phyloP scores from a whole-genome alignment of 768 basidiomycete genomes.

The Sporobolomyces roseus region DNA sequence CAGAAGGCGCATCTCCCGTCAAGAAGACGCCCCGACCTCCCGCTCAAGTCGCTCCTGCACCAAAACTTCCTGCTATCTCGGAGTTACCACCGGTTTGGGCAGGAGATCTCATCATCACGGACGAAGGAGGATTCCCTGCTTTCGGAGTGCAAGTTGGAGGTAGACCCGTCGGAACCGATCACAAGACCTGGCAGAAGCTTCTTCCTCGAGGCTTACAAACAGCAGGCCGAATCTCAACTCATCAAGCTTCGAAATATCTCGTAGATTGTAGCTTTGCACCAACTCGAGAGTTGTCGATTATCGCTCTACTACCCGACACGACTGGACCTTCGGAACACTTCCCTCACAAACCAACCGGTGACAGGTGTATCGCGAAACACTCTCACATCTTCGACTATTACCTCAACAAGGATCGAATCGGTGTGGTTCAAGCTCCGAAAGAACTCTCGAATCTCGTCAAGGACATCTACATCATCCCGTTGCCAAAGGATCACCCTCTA shows the following conservation, averaged over 20 bases:
- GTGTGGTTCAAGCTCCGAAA: constrained; percentile 37
- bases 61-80: constrained; percentile 1
- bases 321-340: constrained; percentile 47
- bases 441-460: constrained; percentile 62
- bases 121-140: constrained; percentile 63
- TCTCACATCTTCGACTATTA: constrained; percentile 35
- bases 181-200: constrained; percentile 68
- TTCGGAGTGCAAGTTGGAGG: constrained; percentile 75
- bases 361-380: constrained; percentile 34
- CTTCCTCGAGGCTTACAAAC: constrained; percentile 71
- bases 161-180: constrained; percentile 57
- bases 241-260: constrained; percentile 72
- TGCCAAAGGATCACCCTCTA: constrained; percentile 62
- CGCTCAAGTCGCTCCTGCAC: background rate
- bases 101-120: constrained; percentile 41
- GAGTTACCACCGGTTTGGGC: constrained; percentile 37
- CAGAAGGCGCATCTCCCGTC: constrained; percentile 1
- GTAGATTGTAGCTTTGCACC: constrained; percentile 71
- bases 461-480: constrained; percentile 79
- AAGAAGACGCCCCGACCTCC: constrained; percentile 10
- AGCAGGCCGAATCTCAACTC: constrained; percentile 75
- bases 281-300: constrained; percentile 72
- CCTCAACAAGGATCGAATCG: constrained; percentile 37
- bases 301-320: constrained; percentile 66
- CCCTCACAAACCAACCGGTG: constrained; percentile 34